A percentile compares a stretch with the other conserved stretches of the same genome.
These are phyloP conservation scores for Inga laurina DNA, from an alignment of 306 rosid species.

Conservation along the genomic window DNA sequence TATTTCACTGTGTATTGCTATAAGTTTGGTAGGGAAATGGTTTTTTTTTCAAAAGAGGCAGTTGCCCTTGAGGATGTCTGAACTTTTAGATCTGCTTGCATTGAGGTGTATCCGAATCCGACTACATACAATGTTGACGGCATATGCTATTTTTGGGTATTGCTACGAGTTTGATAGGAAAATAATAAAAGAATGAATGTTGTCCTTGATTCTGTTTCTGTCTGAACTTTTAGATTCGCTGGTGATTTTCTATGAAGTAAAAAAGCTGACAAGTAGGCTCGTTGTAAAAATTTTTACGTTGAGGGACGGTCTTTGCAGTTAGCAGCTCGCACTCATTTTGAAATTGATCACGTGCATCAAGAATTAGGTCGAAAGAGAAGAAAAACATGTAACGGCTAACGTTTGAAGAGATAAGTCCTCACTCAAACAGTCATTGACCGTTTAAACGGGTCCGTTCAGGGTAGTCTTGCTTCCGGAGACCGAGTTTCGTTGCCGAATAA, in stretches of 20 bases:
- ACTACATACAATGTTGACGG: slow-evolving; percentile 16
- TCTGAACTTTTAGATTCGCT: slow-evolving; percentile 11
- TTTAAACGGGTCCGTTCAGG: too few species aligned
- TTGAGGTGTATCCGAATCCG: slow-evolving; percentile 28
- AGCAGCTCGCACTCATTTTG: not conserved
- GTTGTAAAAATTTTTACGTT: not conserved
- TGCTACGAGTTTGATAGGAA: slow-evolving; percentile 30
- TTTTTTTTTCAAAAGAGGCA: not conserved
- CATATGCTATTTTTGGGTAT: slow-evolving; percentile 1
- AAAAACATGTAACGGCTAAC: not conserved
- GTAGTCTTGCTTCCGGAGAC: too few species aligned
- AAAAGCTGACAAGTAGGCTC: not conserved
- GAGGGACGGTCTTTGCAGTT: not conserved
- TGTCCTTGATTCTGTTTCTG: slow-evolving; percentile 34
- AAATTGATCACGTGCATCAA: not conserved
- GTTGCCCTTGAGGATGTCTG: slow-evolving; percentile 30
- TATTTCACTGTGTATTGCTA: slow-evolving; percentile 4
- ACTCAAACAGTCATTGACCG: too few species aligned
- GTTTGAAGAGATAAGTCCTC: too few species aligned
- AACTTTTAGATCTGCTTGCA: slow-evolving; percentile 13
- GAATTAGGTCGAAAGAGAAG: not conserved
- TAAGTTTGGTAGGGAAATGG: slow-evolving; percentile 33
- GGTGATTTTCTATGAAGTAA: slow-evolving; percentile 17
- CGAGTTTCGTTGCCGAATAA: too few species aligned
- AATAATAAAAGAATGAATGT: slow-evolving; percentile 26